Evolutionary conservation across 495 filamentous ascomycete genomes (phyloP).

Genomic region (Podospora australis): DNA sequence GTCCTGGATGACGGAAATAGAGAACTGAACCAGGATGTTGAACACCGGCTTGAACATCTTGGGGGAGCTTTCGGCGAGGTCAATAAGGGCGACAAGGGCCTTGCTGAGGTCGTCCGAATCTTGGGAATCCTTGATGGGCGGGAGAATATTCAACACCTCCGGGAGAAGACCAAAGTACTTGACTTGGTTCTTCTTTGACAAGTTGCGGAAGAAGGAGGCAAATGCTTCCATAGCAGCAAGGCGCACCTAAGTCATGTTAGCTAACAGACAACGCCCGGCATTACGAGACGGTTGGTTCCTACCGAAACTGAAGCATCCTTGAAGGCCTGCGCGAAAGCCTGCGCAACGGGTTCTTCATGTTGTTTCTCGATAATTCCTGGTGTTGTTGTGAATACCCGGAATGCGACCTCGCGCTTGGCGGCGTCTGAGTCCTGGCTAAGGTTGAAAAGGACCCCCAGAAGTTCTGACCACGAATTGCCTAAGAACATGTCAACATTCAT

Average conservation of each 20-base stretch:
- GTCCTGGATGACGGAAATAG: conserved; percentile 86
- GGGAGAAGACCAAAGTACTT: conserved; percentile 84
- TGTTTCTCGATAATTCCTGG: conserved; percentile 95
- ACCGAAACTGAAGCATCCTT: conserved; percentile 78
- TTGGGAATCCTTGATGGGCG: conserved; percentile 80
- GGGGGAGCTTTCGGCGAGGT: conserved; percentile 82
- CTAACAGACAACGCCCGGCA: conserved; percentile 8
- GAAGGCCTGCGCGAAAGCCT: conserved; percentile 85
- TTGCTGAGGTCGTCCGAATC: conserved; percentile 87
- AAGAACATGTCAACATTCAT: conserved; percentile 24
- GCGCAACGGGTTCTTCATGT: conserved; percentile 77
- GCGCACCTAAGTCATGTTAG: conserved; percentile 51
- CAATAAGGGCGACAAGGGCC: conserved; percentile 83
- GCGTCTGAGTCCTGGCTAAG: conserved; percentile 78
- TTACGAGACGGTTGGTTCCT: conserved; percentile 25
- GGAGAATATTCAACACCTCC: conserved; percentile 84
- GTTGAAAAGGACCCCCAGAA: conserved; percentile 76
- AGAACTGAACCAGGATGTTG: conserved; percentile 83
- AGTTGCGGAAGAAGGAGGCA: conserved; percentile 85
- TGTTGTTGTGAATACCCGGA: conserved; percentile 89
- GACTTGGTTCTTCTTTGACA: conserved; percentile 75
- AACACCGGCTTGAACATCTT: conserved; percentile 96
- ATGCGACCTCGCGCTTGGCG: conserved; percentile 81
- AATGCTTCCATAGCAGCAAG: conserved; percentile 96
- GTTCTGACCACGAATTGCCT: conserved; percentile 87